Base-by-base conservation (phyloP, 805 yeast species). In the Peterozyma xylosa region DNA sequence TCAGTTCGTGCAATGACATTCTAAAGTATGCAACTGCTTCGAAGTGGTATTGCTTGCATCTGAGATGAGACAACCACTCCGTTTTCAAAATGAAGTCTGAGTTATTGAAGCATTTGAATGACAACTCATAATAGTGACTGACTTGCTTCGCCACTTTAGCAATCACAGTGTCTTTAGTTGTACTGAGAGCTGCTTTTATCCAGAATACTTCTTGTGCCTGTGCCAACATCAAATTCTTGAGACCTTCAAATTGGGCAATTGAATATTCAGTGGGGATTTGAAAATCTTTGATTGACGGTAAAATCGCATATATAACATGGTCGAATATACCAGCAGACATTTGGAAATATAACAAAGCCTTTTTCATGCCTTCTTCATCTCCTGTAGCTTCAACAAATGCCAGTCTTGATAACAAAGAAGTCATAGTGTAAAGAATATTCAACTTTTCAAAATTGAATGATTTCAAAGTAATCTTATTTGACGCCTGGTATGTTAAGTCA, bases 161-260 rank as follows among this genome's bases (percentile, higher is more conserved):
- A 2, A 89, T 62, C 3, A 79, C 64, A 0, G 82, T 64, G 54
- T 84, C 79, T 52, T 80, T 83, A 53, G 76, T 54, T 11, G 67
- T 64, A 17, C 61, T 65, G 34, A 63, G 58, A 0, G 68, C 60
- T 0, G 96, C 88, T 53, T 81, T 80, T 39, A 74, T 78, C 96
- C 96, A 89, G 41, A 83, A 78, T 11, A 78, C 71, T 55, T 90
- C 96, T 60, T 89, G 96, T 0, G 96, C 93, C 54, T 87, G 96
- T 0, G 95, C 93, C 35, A 85, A 56, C 76, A 76, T 75, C 33
- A 88, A 54, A 11, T 57, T 51, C 33, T 70, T 61, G 42, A 89
- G 62, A 14, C 80, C 66, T 11, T 65, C 61, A 9, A 84, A 53
- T 0, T 86, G 76, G 11, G 70, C 69, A 1, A 45, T 37, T 35